phyloP scores from a whole-genome alignment of 1,139 yeast genomes.

The Taphrina communis region DNA sequence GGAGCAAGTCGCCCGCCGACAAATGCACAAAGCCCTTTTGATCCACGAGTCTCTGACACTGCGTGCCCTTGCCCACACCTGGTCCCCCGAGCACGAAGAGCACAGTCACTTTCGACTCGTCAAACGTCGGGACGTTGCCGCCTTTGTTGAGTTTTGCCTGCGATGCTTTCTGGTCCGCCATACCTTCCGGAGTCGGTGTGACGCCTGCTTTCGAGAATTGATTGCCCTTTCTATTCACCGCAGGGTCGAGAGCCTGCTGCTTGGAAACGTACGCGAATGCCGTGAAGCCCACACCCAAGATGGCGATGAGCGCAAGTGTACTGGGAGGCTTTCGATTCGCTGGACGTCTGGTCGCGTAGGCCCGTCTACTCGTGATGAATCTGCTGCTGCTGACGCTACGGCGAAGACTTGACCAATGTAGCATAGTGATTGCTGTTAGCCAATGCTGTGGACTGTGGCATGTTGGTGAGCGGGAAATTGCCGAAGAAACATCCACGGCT shows the following conservation, averaged over 20 bases:
- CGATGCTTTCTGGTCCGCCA: slow-evolving; percentile 63
- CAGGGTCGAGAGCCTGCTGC: slow-evolving; percentile 24
- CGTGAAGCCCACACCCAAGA: slow-evolving; percentile 33
- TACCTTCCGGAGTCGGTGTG: slow-evolving; percentile 52
- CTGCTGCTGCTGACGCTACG: background rate
- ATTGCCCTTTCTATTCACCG: slow-evolving; percentile 18
- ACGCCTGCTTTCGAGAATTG: slow-evolving; percentile 39
- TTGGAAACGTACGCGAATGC: slow-evolving; percentile 25
- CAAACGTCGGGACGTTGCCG: slow-evolving; percentile 32
- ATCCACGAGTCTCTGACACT: slow-evolving; percentile 80
- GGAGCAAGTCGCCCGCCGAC: slow-evolving; percentile 90
- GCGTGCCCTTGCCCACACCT: slow-evolving; percentile 95
- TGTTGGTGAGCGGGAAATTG: slow-evolving; percentile 2
- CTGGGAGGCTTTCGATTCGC: slow-evolving; percentile 33
- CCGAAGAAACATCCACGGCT: background rate
- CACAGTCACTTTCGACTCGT: slow-evolving; percentile 57
- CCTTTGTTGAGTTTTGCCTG: slow-evolving; percentile 29
- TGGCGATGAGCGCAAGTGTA: slow-evolving; percentile 34
- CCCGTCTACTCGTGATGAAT: background rate
- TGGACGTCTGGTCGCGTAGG: slow-evolving; percentile 5
- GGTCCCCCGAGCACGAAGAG: slow-evolving; percentile 78
- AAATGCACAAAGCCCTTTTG: slow-evolving; percentile 85
- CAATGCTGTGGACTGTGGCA: background rate
- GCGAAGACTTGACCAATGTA: no score
- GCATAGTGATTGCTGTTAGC: no score